These are phyloP conservation scores for Lyophyllum shimeji DNA, from an alignment of 768 basidiomycete species.

Conservation along the genomic window DNA sequence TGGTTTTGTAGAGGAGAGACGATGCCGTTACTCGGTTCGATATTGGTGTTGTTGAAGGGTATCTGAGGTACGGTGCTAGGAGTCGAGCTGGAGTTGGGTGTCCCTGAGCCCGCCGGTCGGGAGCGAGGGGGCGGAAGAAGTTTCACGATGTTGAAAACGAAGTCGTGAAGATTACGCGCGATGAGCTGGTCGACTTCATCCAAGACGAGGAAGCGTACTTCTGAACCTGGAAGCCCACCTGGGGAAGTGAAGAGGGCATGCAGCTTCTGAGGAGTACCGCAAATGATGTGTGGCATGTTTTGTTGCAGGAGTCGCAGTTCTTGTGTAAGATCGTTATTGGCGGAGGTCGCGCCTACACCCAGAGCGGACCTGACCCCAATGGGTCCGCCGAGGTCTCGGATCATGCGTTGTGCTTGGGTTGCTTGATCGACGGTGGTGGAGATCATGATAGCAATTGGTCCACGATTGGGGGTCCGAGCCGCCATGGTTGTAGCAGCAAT, in stretches of 20 bases:
- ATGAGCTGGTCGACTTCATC: conserved; percentile 99
- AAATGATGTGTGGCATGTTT: conserved; percentile 92
- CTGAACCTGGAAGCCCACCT: conserved; percentile 75
- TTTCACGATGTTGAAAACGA: conserved; percentile 91
- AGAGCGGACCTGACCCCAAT: conserved; percentile 91
- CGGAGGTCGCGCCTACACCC: conserved; percentile 76
- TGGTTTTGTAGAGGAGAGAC: conserved; percentile 36
- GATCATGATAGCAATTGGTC: conserved; percentile 89
- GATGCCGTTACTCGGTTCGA: conserved; percentile 41
- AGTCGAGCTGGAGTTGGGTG: conserved; percentile 33
- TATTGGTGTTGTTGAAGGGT: conserved; percentile 41
- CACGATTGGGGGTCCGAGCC: conserved; percentile 60
- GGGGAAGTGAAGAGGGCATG: conserved; percentile 86
- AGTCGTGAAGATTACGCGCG: conserved; percentile 94
- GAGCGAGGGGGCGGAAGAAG: conserved; percentile 87
- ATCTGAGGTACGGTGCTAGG: conserved; percentile 34
- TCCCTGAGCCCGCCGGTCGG: conserved; percentile 49
- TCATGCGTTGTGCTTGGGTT: conserved; percentile 94
- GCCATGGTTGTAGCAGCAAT: conserved; percentile 68
- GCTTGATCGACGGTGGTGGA: conserved; percentile 99
- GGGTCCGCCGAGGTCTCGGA: conserved; percentile 88
- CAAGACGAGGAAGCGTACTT: conserved; percentile 91
- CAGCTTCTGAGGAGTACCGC: conserved; percentile 96
- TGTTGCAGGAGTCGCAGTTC: conserved; percentile 85
- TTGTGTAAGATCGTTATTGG: conserved; percentile 61